Percentiles rank a stretch among this genome's conserved stretches.
phyloP scores from a whole-genome alignment of 2,329 filamentous ascomycete species.

The Fusarium sp. region DNA sequence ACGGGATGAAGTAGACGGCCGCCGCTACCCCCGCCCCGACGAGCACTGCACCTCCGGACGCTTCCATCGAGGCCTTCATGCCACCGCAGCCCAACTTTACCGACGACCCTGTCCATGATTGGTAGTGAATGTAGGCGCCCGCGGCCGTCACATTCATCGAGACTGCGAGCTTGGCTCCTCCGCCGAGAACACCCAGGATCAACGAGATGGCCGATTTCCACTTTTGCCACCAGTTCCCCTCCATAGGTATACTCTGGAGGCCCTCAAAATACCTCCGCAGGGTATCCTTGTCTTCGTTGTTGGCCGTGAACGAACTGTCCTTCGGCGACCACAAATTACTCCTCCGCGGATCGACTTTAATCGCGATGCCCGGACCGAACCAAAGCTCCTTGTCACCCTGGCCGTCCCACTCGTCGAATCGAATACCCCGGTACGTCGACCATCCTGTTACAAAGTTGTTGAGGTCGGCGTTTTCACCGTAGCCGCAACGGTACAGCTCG shows the following conservation, averaged over 20 bases:
- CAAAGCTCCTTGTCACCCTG: neutral
- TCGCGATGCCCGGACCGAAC: neutral
- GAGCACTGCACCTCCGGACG: neutral
- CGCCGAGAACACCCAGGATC: neutral
- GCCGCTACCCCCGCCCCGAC: neutral
- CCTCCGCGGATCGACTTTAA: neutral
- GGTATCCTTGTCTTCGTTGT: neutral
- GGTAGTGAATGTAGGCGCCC: neutral
- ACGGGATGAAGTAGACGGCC: neutral
- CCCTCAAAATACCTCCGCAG: neutral
- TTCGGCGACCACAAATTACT: neutral
- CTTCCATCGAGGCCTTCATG: neutral
- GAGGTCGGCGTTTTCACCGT: neutral
- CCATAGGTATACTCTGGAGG: neutral
- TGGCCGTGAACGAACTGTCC: neutral
- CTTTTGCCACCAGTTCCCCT: neutral
- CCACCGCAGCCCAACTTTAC: neutral
- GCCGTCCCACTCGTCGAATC: neutral
- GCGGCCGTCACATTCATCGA: neutral
- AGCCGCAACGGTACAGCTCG: neutral
- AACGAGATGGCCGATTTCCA: neutral
- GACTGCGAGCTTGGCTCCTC: neutral
- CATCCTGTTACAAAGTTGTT: neutral
- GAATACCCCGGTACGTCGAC: neutral
- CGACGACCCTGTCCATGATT: neutral